Percentiles rank a stretch among this genome's conserved stretches.
Evolutionary conservation across 192 early-diverging fungal genomes (phyloP).

Genomic region (Backusella circina): DNA sequence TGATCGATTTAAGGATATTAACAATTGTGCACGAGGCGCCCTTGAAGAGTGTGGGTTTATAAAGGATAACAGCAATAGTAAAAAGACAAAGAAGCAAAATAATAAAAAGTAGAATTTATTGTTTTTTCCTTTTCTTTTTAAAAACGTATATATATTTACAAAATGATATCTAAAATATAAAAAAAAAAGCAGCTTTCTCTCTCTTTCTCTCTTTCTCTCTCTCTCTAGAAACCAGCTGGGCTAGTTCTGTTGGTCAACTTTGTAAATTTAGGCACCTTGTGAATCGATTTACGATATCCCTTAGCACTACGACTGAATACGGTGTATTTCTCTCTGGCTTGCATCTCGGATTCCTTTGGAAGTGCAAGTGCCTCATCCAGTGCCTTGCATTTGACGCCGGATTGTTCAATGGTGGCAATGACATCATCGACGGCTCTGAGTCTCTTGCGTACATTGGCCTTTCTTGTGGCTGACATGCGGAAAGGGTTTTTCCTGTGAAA

Average conservation of each 20-base stretch:
- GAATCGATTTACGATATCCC: slow-evolving; percentile 74
- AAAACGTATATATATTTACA: background rate
- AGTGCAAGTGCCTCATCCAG: slow-evolving; percentile 58
- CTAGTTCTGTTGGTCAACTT: slow-evolving; percentile 72
- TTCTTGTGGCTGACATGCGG: slow-evolving; percentile 74
- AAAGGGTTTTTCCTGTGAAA: slow-evolving; percentile 44
- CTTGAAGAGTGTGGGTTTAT: slow-evolving; percentile 66
- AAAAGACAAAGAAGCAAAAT: slow-evolving; percentile 9
- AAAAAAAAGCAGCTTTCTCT: background rate
- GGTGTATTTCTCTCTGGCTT: slow-evolving; percentile 77
- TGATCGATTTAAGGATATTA: slow-evolving; percentile 90
- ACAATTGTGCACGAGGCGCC: slow-evolving; percentile 70
- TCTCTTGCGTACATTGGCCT: slow-evolving; percentile 84
- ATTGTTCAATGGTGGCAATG: slow-evolving; percentile 60
- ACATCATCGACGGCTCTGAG: slow-evolving; percentile 78
- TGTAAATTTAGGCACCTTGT: slow-evolving; percentile 85
- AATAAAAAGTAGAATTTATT: slow-evolving; percentile 10
- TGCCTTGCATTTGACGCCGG: slow-evolving; percentile 74
- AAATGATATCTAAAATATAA: background rate
- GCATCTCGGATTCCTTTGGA: slow-evolving; percentile 72
- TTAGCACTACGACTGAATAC: slow-evolving; percentile 70
- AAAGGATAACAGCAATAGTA: slow-evolving; percentile 16
- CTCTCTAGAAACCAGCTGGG: slow-evolving; percentile 63
- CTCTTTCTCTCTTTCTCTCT: slow-evolving; percentile 9
- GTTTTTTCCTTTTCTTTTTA: background rate